phyloP scores from a whole-genome alignment of 495 filamentous ascomycete genomes.

The Saxophila tyrrhenica region DNA sequence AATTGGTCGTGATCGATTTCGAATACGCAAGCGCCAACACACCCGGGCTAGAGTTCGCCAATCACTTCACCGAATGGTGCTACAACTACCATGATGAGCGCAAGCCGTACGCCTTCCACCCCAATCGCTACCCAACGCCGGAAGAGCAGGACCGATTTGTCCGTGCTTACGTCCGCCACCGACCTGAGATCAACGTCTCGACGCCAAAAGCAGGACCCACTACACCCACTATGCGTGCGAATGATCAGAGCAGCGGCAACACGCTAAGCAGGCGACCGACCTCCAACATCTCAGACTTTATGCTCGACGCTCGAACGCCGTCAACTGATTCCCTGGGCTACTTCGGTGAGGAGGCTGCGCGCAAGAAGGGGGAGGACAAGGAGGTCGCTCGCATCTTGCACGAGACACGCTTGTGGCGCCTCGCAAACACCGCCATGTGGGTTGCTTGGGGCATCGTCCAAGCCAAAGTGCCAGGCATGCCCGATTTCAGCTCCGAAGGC shows the following conservation, averaged over 20 bases:
- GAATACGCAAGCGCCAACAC: conserved; percentile 91
- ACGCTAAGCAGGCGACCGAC: conserved; percentile 19
- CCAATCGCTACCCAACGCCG: conserved; percentile 57
- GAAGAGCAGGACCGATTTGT: conserved; percentile 80
- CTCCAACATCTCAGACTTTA: conserved; percentile 46
- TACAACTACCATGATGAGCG: conserved; percentile 82
- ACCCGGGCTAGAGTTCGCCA: conserved; percentile 84
- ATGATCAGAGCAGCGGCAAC: conserved; percentile 8
- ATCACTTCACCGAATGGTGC: conserved; percentile 97
- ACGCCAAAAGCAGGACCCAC: conserved; percentile 15
- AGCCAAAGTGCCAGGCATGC: conserved; percentile 60
- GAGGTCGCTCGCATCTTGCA: conserved; percentile 57
- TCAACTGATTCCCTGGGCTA: conserved; percentile 40
- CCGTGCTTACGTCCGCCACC: conserved; percentile 74
- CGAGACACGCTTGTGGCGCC: conserved; percentile 74
- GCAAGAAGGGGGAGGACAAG: conserved; percentile 44
- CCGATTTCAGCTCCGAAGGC: conserved; percentile 8
- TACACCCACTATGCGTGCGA: conserved; percentile 8
- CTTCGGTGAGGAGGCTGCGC: conserved; percentile 35
- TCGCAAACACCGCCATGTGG: conserved; percentile 83
- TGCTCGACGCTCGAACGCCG: conserved; percentile 57
- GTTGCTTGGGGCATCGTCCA: conserved; percentile 94
- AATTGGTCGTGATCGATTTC: conserved; percentile 94
- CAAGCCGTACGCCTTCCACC: conserved; percentile 53
- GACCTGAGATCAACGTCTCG: conserved; percentile 40